Evolutionary conservation across 352 stramenopile genomes (phyloP), one percentile per base, ranked within the genome.

Genomic region (Nothophytophthora sp.): DNA sequence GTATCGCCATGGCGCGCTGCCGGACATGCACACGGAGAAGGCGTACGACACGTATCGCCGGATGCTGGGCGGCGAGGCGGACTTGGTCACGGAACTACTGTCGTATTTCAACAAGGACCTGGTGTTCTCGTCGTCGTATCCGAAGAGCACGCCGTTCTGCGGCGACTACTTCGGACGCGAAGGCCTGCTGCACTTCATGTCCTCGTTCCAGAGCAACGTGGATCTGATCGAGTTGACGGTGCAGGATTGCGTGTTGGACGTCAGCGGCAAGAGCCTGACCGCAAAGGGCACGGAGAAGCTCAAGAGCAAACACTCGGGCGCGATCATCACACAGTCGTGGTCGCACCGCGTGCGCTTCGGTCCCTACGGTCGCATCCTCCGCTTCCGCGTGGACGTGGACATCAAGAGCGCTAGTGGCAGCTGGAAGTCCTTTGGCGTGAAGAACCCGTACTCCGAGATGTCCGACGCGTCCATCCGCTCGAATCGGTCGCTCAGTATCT

Each of bases 41-140:
- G 79, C 72, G 11, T 95, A 94, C 50, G 82, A 92, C n/a, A 19
- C 89, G 15, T 92, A 83, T 50, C 71, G 71, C 3, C 81, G 79
- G 15, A 66, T 92, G 51, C 48, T 92, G 34, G 55, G 67, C 22
- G 81, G 77, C 29, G 80, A 95, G 18, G 40, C 74, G 12, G 34
- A 45, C 13, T 38, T 76, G 12, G 52, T 89, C 41, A 82, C 65
- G 22, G 83, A 95, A 25, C 61, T 93, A 30, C 47, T 93, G 47
- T 67, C 86, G 19, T 95, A 92, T 41, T 95, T 95, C 47, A 95
- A 94, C 67, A 95, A 95, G 69, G 86, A 96, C 30, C 60, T 96
- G 11, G 86, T 96, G 24, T 92, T 96, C 47, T 82, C 83, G 44
- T 92, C 81, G 25, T 82, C 70, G 19, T 93, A 90, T 48, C 83